Evolutionary conservation across 2,329 filamentous ascomycete species (phyloP), one percentile per base, ranked within the genome.

Genomic region (Cladophialophora psammophila): DNA sequence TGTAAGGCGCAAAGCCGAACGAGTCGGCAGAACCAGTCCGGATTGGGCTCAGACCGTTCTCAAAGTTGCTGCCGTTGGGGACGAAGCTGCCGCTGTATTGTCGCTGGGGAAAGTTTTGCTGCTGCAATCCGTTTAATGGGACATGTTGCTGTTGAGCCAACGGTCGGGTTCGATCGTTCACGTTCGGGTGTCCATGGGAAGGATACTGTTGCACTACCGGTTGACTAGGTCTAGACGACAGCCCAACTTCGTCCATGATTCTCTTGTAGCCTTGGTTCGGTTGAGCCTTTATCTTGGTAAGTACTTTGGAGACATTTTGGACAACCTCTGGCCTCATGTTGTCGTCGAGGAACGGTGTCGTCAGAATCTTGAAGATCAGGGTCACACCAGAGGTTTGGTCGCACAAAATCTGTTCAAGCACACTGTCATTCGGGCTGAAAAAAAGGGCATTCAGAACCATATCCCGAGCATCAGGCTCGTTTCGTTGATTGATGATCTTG

Each of bases 401-500:
- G 69, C 88, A 91, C 38, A 99, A 84, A 67, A 99, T 98, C 63
- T 92, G 91, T 77, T 97, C 94, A 48, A 99, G 81, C 1, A 92
- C 88, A 72, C 94, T 89, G 74, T 98, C 92, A 69, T 94, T 92
- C 2, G 89, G 87, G 8, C 92, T 93, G 80, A 97, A 96, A 85
- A 99, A 98, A 38, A 99, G 83, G 1, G 94, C 94, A 77, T 93
- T 91, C 48, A 98, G 84, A 45, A 99, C 92, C 56, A 88, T 91
- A 75, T 99, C 94, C 12, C 95, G 88, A 3, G 95, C 95, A 69
- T 98, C 94, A 0, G 92, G 86, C 80, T 99, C 95, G 38, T 94
- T 92, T 76, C 96, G 93, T 79, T 99, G 95, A 78, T 99, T 99
- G 79, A 99, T 96, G 59, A 98, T 93, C 83, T 99, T 99, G 65